phyloP scores from a whole-genome alignment of 2,329 filamentous ascomycete genomes.

The Plenodomus tracheiphilus region DNA sequence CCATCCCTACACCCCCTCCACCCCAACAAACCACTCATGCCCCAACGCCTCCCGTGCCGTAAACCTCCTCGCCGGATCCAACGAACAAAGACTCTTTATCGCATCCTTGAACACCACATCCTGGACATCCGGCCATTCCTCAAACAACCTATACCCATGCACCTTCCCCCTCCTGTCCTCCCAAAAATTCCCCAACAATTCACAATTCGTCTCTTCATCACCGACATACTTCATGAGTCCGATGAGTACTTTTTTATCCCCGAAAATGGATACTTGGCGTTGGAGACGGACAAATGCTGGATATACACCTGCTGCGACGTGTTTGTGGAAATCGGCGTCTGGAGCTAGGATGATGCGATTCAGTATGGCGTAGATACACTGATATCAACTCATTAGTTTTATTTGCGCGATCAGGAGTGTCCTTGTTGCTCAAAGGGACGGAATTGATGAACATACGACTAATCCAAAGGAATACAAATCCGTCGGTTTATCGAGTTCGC shows the following conservation, averaged over 20 bases:
- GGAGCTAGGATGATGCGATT: constrained; percentile 28
- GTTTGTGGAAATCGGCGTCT: constrained; percentile 28
- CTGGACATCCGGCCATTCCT: constrained; percentile 29
- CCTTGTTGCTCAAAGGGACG: too few relatives aligned
- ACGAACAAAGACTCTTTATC: constrained; percentile 44
- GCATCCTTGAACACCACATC: constrained; percentile 49
- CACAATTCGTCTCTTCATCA: constrained; percentile 35
- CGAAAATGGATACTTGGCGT: constrained; percentile 38
- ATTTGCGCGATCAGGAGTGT: too few relatives aligned
- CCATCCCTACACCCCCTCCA: neutral
- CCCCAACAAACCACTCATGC: constrained; percentile 30
- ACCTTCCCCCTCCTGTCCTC: constrained; percentile 36
- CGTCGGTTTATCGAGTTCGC: constrained; percentile 31
- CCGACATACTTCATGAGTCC: constrained; percentile 40
- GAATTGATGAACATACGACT: too few relatives aligned
- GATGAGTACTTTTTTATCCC: constrained; percentile 25
- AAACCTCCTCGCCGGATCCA: constrained; percentile 48
- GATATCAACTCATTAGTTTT: neutral
- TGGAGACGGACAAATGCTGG: constrained; percentile 30
- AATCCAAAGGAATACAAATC: constrained; percentile 37
- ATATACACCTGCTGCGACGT: constrained; percentile 24
- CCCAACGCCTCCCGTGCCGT: constrained; percentile 46
- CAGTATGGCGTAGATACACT: constrained; percentile 32
- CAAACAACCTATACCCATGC: constrained; percentile 39
- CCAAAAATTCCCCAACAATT: constrained; percentile 40